Base-by-base conservation (phyloP, 805 yeast species). In the Candida tibetensis region DNA sequence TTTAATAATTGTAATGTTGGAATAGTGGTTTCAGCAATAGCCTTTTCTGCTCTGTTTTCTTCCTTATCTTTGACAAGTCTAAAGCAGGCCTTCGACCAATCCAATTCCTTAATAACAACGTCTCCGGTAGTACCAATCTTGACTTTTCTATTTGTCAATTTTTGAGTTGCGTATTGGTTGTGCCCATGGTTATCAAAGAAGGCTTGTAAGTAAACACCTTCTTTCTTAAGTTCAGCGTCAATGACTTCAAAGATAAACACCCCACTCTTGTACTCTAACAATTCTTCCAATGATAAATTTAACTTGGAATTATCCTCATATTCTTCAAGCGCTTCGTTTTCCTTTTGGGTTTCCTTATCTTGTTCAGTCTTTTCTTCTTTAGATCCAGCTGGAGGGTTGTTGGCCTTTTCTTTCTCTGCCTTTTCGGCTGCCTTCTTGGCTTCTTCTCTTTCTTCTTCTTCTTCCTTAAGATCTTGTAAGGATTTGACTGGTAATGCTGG, bases 401-500 rank as follows among this genome's bases (percentile, higher is more conserved):
- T 49, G 32, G 51, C 28, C 34, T 37, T 37, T 5, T 28, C 28
- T 17, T 25, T 25, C 17, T 43, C 30, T 10, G 19, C 58, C 46
- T 58, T 57, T 25, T 64, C 64, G 19, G 63, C 64, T 36, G 69
- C 65, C 30, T 45, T 44, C 34, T 49, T 45, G 3, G 17, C 34
- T 12, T 40, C 62, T 32, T 38, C 39, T 40, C 40, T 46, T 12
- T 42, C 48, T 36, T 45, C 50, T 44, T 70, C 72, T 36, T 74
- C 78, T 50, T 81, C 89, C 41, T 67, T 71, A 29, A 77, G 67
- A 47, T 88, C 96, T 38, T 79, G 82, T 30, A 88, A 80, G 26
- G 87, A 77, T 66, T 81, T 71, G n/a, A 90, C 83, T 5, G 90
- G 87, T 37, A 84, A 60, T 9, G 82, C 64, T 22, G 99, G 99